Evolutionary conservation across 2,329 filamentous ascomycete genomes (phyloP), one percentile per base, ranked within the genome.

Genomic region (Calonectria leucothoes): DNA sequence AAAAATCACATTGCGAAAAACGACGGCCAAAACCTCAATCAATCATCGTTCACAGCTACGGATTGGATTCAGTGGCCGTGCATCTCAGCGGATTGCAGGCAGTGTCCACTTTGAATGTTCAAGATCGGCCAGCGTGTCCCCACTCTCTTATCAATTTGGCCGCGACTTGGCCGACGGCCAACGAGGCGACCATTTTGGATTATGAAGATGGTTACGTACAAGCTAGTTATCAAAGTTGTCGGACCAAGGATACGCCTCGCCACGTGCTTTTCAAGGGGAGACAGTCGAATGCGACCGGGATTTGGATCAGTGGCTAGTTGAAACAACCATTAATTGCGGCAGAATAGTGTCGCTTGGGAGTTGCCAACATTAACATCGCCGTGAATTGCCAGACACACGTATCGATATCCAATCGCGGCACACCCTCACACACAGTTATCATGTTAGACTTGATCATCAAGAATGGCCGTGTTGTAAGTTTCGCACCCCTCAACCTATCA

Each of bases 141-240:
- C 59, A 33, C 59, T 45, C 37, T 7, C 49, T 64, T 64, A 64
- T 64, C 59, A 33, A 27, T 39, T 64, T 64, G 59, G 59, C 59
- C 59, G 59, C 11, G 12, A 20, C 59, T 64, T 64, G 59, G 59
- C 59, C 59, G 59, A 45, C 59, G 59, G 59, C 59, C 59, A 64
- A 64, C 37, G 8, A 15, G 4, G 1, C 3, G 25, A 27, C 33
- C 3, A 25, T 17, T 61, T 61, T 39, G 42, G 6, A 45, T 42
- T 14, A 7, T 14, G 25, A 17, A 20, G 20, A 14, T 42, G 10
- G 23, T 45, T 42, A 48, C 37, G 39, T 33, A 45, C 39, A 33
- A 20, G 35, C 59, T 27, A 42, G 27, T 48, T 48, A 64, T 64
- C 59, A 23, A 64, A 23, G 0, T 4, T 42, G 17, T 7, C 25